These are phyloP conservation scores for Penicillium oxalicum DNA, from an alignment of 2,329 filamentous ascomycete species.

Conservation along the genomic window DNA sequence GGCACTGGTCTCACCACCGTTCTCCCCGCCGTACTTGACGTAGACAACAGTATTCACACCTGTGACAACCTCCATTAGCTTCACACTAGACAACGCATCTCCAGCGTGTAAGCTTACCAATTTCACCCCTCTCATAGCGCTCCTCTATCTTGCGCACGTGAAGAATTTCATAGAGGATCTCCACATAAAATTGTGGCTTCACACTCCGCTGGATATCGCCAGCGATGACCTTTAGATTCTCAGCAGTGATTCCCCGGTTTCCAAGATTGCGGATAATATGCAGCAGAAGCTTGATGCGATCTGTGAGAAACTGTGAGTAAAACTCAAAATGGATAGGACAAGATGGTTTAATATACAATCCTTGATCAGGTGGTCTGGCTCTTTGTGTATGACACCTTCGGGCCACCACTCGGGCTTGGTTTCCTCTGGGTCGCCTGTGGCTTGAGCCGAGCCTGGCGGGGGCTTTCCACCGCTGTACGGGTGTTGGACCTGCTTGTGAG, in stretches of 20 bases:
- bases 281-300: conserved; percentile 36
- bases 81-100: no score
- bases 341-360: conserved; percentile 18
- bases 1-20: no score
- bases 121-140: background rate
- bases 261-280: conserved; percentile 37
- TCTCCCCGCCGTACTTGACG: no score
- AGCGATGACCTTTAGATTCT: conserved; percentile 34
- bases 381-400: conserved; percentile 27
- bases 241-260: conserved; percentile 33
- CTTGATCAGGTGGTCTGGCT: conserved; percentile 33
- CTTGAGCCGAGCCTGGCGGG: conserved; percentile 26
- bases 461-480: conserved; percentile 33
- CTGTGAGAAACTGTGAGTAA: conserved; percentile 14
- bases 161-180: no score
- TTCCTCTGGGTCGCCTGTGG: conserved; percentile 24
- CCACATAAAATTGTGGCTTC: no score
- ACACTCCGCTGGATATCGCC: no score
- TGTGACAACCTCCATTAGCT: no score
- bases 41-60: no score
- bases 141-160: no score
- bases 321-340: background rate
- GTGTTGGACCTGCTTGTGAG: conserved; percentile 33
- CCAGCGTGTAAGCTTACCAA: no score
- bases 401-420: conserved; percentile 35